Conservation (phyloP, 2,329 filamentous ascomycete genomes). For the Teratosphaeria gauchensis region DNA sequence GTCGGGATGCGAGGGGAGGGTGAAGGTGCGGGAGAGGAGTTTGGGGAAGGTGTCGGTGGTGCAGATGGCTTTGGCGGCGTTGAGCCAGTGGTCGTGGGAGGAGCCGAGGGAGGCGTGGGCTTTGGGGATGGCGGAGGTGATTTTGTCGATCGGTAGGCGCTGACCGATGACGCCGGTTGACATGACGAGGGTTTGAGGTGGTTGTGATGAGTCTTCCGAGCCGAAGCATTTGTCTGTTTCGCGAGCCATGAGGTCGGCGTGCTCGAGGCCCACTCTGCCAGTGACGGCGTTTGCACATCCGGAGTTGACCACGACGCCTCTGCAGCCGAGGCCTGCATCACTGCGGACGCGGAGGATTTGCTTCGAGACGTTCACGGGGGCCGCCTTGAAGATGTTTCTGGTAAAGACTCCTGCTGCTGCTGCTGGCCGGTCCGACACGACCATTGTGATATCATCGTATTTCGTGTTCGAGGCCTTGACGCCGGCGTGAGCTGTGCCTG, state of each 20-base stretch:
- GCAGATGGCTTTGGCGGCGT: constrained; percentile 82
- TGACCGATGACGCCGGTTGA: constrained; percentile 97
- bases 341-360: constrained; percentile 38
- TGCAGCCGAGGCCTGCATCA: constrained; percentile 52
- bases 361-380: constrained; percentile 78
- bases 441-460: constrained; percentile 81
- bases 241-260: constrained; percentile 74
- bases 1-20: constrained; percentile 66
- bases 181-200: constrained; percentile 77
- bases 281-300: constrained; percentile 97
- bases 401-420: constrained; percentile 89
- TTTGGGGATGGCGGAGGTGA: constrained; percentile 68
- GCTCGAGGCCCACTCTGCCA: constrained; percentile 76
- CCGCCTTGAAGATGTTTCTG: constrained; percentile 96
- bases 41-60: constrained; percentile 99
- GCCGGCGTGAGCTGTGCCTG: constrained; percentile 79
- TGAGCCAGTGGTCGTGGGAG: constrained; percentile 78
- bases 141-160: constrained; percentile 83
- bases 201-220: constrained; percentile 31
- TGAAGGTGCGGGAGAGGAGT: constrained; percentile 75
- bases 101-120: constrained; percentile 62
- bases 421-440: constrained; percentile 79
- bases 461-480: constrained; percentile 89
- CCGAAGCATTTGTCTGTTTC: constrained; percentile 61
- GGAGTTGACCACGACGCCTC: constrained; percentile 83